A percentile compares a stretch with the other conserved stretches of the same genome.
Conservation (phyloP, 1,139 yeast genomes). For the Protomyces lactucae-debilis region DNA sequence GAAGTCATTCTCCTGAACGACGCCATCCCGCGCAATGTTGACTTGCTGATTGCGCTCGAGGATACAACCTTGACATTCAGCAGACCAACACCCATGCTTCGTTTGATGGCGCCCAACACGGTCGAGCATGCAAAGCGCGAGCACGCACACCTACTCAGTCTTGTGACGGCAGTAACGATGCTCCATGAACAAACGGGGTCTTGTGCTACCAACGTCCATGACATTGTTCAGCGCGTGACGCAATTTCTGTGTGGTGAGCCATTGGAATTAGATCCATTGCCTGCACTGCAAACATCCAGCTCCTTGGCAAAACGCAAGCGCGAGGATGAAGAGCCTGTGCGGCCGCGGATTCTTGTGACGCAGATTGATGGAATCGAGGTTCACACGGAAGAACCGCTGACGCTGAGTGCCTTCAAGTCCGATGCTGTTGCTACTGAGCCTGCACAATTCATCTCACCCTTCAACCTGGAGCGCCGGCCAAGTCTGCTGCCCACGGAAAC, state of each 20-base stretch:
- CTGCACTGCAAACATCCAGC: neutral
- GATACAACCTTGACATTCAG: neutral
- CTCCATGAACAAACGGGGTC: constrained; percentile 1
- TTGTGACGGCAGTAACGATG: constrained; percentile 6
- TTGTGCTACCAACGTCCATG: neutral
- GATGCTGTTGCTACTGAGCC: neutral
- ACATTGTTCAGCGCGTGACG: neutral
- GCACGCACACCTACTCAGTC: constrained; percentile 1
- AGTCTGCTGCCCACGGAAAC: neutral
- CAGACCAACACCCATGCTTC: neutral
- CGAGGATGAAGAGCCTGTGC: neutral
- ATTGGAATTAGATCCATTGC: neutral
- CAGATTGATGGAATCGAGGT: constrained; percentile 19
- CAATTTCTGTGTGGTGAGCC: constrained; percentile 3
- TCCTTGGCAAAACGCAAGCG: neutral
- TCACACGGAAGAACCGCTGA: constrained; percentile 14
- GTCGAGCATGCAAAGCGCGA: constrained; percentile 5
- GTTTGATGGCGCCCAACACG: constrained; percentile 7
- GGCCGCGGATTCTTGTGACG: constrained; percentile 7
- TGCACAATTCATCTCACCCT: constrained; percentile 16
- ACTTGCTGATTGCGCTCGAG: neutral
- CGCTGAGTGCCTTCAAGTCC: neutral
- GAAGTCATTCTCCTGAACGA: neutral
- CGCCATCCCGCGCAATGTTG: neutral
- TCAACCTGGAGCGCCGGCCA: constrained; percentile 7